Percentiles rank a stretch among this genome's conserved stretches.
Conservation (phyloP, 1,139 yeast species). For the Lipomyces yarrowii region DNA sequence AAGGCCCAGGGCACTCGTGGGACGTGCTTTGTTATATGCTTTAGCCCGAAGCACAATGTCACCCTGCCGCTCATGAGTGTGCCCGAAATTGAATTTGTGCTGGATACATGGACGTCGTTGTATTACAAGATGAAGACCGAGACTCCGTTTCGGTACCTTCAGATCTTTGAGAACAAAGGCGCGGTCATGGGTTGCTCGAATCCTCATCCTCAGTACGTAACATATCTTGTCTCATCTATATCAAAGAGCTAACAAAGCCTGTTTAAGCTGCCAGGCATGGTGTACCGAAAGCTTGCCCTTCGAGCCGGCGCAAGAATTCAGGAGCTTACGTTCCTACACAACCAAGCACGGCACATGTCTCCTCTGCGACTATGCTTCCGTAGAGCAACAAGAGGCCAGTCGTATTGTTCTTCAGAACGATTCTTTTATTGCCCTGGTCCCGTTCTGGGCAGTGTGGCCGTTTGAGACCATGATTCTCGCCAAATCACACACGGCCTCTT, state of each 20-base stretch:
- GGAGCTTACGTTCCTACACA: slow-evolving; percentile 53
- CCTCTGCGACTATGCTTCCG: slow-evolving; percentile 64
- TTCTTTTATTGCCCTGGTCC: slow-evolving; percentile 69
- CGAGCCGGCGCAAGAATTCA: slow-evolving; percentile 65
- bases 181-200: slow-evolving; percentile 82
- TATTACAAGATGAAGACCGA: slow-evolving; percentile 51
- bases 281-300: slow-evolving; percentile 67
- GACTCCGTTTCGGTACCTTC: slow-evolving; percentile 58
- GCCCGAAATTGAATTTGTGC: slow-evolving; percentile 51
- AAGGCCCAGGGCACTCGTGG: slow-evolving; percentile 66
- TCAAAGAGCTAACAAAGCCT: slow-evolving; percentile 4
- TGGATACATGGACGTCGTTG: slow-evolving; percentile 62
- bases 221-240: slow-evolving; percentile 39
- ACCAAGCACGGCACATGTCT: slow-evolving; percentile 52
- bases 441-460: slow-evolving; percentile 87
- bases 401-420: slow-evolving; percentile 65
- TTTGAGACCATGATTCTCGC: slow-evolving; percentile 68
- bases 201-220: slow-evolving; percentile 64
- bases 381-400: slow-evolving; percentile 49
- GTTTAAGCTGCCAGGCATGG: slow-evolving; percentile 63
- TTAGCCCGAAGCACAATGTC: slow-evolving; percentile 69
- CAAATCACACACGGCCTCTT: slow-evolving; percentile 56
- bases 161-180: slow-evolving; percentile 79
- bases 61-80: slow-evolving; percentile 65
- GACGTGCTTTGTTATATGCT: slow-evolving; percentile 71